These are phyloP conservation scores for Aspergillus jensenii DNA, from an alignment of 2,329 filamentous ascomycete genomes.

Conservation along the genomic window DNA sequence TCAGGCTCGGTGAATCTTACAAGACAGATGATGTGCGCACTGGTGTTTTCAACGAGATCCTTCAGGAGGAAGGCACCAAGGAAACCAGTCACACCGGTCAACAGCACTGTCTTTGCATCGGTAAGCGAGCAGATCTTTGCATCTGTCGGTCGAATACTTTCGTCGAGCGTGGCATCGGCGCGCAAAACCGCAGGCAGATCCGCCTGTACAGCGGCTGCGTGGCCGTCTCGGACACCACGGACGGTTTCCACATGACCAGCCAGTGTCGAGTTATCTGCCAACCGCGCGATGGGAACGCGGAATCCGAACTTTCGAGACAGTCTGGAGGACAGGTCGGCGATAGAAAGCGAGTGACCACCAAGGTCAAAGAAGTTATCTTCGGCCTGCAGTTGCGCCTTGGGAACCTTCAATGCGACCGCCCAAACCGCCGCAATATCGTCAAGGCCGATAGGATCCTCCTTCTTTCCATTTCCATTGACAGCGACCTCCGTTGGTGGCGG, in stretches of 20 bases:
- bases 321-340: conserved; percentile 74
- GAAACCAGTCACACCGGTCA: conserved; percentile 76
- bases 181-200: conserved; percentile 69
- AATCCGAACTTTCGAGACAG: conserved; percentile 71
- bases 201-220: conserved; percentile 72
- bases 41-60: conserved; percentile 66
- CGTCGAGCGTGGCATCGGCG: conserved; percentile 65
- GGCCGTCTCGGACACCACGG: conserved; percentile 68
- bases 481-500: conserved; percentile 54
- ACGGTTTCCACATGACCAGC: conserved; percentile 71
- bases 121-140: conserved; percentile 59
- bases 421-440: conserved; percentile 70
- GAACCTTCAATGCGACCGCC: conserved; percentile 69
- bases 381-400: conserved; percentile 60
- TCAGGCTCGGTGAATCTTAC: conserved; percentile 70
- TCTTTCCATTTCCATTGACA: conserved; percentile 43
- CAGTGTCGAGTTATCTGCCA: conserved; percentile 71
- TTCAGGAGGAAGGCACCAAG: conserved; percentile 72
- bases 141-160: conserved; percentile 62
- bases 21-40: conserved; percentile 69
- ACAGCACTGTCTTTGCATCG: conserved; percentile 66
- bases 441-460: conserved; percentile 64
- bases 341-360: conserved; percentile 73
- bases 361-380: conserved; percentile 80
- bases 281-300: conserved; percentile 67